Evolutionary conservation across 2,329 filamentous ascomycete species (phyloP).

Genomic region (Aquanectria penicillioides): DNA sequence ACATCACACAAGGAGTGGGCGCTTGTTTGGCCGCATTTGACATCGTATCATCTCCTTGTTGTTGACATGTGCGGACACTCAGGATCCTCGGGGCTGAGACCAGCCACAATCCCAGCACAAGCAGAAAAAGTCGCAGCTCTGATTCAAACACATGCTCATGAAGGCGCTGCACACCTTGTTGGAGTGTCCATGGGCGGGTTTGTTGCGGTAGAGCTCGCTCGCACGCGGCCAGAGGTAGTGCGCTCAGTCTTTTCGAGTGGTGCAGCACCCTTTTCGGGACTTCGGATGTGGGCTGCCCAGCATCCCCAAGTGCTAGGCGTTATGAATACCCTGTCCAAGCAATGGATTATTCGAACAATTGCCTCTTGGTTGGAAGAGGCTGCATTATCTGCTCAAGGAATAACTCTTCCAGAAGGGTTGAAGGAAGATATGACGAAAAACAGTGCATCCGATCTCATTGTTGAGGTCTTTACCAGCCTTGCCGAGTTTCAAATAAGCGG

Average conservation of each 20-base stretch:
- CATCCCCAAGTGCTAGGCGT: too few species aligned
- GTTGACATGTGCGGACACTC: background rate
- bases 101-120: background rate
- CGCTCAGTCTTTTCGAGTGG: conserved; percentile 3
- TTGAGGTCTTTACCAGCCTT: background rate
- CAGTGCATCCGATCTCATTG: background rate
- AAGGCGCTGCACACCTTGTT: background rate
- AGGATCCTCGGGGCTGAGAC: background rate
- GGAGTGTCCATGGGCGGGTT: conserved; percentile 2
- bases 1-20: too few species aligned
- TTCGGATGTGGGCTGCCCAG: background rate
- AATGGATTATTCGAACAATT: background rate
- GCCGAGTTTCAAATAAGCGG: background rate
- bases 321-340: background rate
- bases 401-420: background rate
- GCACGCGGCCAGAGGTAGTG: background rate
- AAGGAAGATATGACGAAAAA: conserved; percentile 1
- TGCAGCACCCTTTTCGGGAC: background rate
- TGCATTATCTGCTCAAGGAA: too few species aligned
- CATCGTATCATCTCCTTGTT: background rate
- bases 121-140: background rate
- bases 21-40: background rate
- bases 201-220: background rate
- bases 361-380: too few species aligned
- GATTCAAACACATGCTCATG: background rate